Percentiles rank a stretch among this genome's conserved stretches.
These are phyloP conservation scores for Penicillium expansum DNA, from an alignment of 2,329 filamentous ascomycete species.

Conservation along the genomic window DNA sequence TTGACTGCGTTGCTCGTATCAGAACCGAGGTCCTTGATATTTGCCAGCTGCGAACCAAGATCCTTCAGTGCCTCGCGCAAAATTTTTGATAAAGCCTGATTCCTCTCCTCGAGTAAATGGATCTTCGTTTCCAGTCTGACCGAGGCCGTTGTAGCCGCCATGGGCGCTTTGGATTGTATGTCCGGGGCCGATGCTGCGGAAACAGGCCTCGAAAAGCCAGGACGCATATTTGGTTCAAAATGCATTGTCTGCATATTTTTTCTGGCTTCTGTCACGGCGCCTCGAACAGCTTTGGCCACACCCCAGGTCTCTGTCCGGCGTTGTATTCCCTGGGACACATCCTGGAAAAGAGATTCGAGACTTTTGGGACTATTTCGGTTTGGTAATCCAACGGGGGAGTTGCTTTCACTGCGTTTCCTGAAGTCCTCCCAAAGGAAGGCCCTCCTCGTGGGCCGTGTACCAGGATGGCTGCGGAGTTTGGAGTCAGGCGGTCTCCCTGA, in stretches of 20 bases:
- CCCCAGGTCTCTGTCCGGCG: conserved; percentile 50
- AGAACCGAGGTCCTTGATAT: conserved; percentile 24
- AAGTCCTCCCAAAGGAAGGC: conserved; percentile 31
- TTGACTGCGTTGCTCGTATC: conserved; percentile 33
- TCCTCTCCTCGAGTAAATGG: conserved; percentile 39
- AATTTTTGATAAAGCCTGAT: conserved; percentile 41
- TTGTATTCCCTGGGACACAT: conserved; percentile 49
- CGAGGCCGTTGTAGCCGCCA: conserved; percentile 12
- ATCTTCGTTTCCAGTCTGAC: conserved; percentile 34
- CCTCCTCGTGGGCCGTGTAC: conserved; percentile 20
- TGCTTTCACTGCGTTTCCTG: conserved; percentile 28
- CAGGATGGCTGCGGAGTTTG: conserved; percentile 24
- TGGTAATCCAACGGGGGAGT: conserved; percentile 39
- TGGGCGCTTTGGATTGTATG: not conserved
- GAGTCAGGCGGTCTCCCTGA: conserved; percentile 44
- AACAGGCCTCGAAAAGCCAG: conserved; percentile 7
- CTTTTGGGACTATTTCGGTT: conserved; percentile 41
- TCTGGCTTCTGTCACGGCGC: conserved; percentile 47
- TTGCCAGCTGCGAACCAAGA: conserved; percentile 36
- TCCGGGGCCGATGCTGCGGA: not conserved
- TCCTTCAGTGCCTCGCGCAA: conserved; percentile 43
- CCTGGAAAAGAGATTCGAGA: conserved; percentile 47
- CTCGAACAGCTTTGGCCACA: conserved; percentile 49
- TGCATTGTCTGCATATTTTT: conserved; percentile 49
- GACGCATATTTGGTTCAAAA: conserved; percentile 35